Evolutionary conservation across 2,329 filamentous ascomycete species (phyloP).

Genomic region (Fusarium pseudonygamai): DNA sequence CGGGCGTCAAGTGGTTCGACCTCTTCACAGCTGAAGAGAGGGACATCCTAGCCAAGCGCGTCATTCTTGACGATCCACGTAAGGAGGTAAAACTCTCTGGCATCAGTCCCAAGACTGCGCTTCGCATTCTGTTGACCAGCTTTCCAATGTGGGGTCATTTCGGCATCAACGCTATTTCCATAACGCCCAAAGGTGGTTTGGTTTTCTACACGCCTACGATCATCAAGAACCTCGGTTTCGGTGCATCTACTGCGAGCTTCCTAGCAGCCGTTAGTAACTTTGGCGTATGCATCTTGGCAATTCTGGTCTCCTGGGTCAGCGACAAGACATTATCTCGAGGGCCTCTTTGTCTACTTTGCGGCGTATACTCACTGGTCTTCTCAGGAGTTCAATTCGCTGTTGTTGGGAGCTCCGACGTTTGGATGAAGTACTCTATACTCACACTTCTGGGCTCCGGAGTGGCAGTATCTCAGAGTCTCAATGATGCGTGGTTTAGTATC

Average conservation of each 20-base stretch:
- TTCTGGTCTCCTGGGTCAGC: not conserved
- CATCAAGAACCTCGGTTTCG: not conserved
- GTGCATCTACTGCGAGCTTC: slow-evolving; percentile 2
- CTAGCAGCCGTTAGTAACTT: not conserved
- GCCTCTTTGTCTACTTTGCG: not conserved
- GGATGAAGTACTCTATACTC: not conserved
- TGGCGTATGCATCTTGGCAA: not conserved
- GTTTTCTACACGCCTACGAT: slow-evolving; percentile 6
- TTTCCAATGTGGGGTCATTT: slow-evolving; percentile 7
- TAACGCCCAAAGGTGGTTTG: not conserved
- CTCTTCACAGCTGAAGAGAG: not conserved
- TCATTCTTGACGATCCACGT: slow-evolving; percentile 1
- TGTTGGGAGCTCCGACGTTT: not conserved
- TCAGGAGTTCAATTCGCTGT: slow-evolving; percentile 1
- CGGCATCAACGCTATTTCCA: not conserved
- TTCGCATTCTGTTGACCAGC: not conserved
- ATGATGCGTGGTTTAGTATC: not conserved
- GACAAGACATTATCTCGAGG: not conserved
- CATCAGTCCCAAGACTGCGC: not conserved
- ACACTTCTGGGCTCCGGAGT: not conserved
- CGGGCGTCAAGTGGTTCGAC: not conserved
- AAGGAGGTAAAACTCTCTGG: slow-evolving; percentile 3
- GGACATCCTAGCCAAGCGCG: not conserved
- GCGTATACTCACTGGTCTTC: not conserved
- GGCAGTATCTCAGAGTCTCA: not conserved